phyloP scores from a whole-genome alignment of 768 basidiomycete species.

The Termitomyces sp. region DNA sequence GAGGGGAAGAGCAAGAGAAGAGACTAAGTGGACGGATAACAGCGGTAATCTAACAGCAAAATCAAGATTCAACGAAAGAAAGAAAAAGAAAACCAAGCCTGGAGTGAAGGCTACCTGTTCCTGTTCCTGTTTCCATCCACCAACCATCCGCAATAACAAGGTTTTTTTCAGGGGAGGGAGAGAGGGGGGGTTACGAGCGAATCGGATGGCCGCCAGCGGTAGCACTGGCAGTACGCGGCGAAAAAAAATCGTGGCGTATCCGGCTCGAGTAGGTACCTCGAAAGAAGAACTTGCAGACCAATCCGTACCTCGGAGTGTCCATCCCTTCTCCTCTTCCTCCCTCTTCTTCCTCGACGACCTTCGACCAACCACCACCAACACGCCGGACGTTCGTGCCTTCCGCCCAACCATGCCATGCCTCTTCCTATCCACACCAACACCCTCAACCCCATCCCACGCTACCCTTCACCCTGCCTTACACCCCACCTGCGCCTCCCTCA shows the following conservation, averaged over 20 bases:
- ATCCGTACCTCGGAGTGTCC: conserved; percentile 1
- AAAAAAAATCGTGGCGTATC: conserved; percentile 1
- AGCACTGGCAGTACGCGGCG: background rate
- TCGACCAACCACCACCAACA: background rate
- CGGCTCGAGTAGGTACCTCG: background rate
- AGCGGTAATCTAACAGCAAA: background rate
- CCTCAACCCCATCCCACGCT: background rate
- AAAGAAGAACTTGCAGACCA: background rate
- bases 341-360: background rate
- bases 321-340: background rate
- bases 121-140: conserved; percentile 9
- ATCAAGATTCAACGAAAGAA: conserved; percentile 5
- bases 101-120: conserved; percentile 1
- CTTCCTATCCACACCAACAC: background rate
- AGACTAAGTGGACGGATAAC: background rate
- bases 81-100: background rate
- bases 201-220: background rate
- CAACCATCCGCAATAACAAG: conserved; percentile 4
- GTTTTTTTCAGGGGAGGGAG: background rate
- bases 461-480: too few relatives aligned
- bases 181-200: background rate
- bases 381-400: background rate
- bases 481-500: too few relatives aligned
- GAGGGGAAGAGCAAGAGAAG: background rate
- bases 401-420: background rate